Conservation (phyloP, 441 rosid species). For the Bruguiera hainesii region DNA sequence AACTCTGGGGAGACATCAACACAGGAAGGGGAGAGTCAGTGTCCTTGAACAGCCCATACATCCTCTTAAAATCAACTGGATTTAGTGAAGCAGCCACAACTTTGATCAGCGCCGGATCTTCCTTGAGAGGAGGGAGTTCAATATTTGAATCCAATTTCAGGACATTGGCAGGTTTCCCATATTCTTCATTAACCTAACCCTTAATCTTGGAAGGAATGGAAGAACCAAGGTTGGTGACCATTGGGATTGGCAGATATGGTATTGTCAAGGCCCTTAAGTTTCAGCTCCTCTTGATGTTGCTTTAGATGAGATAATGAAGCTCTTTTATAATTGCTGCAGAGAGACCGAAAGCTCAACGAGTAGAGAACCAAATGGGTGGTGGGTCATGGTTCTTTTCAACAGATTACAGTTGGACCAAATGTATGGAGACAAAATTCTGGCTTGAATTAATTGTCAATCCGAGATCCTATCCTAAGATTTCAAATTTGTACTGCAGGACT, state of each 20-base stretch:
- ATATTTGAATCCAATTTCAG: slow-evolving; percentile 51
- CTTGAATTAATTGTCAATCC: no score
- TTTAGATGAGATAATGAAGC: background rate
- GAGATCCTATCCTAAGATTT: no score
- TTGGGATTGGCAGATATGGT: background rate
- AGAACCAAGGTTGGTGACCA: background rate
- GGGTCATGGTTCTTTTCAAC: no score
- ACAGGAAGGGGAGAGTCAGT: slow-evolving; percentile 66
- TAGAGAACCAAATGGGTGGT: no score
- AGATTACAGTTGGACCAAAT: no score
- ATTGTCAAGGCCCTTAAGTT: background rate
- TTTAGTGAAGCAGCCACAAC: slow-evolving; percentile 69
- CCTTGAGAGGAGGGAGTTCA: slow-evolving; percentile 55
- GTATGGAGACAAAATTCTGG: no score
- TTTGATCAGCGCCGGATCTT: slow-evolving; percentile 61
- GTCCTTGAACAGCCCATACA: slow-evolving; percentile 59
- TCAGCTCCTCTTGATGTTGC: background rate
- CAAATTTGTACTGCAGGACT: no score
- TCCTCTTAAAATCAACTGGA: slow-evolving; percentile 65
- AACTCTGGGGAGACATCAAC: background rate
- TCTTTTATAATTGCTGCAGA: background rate
- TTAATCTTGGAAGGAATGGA: slow-evolving; percentile 53
- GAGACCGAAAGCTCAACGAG: no score
- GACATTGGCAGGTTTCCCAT: slow-evolving; percentile 53
- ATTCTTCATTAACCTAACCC: slow-evolving; percentile 64